Conservation (phyloP, 306 rosid species). For the Prunus salicina region DNA sequence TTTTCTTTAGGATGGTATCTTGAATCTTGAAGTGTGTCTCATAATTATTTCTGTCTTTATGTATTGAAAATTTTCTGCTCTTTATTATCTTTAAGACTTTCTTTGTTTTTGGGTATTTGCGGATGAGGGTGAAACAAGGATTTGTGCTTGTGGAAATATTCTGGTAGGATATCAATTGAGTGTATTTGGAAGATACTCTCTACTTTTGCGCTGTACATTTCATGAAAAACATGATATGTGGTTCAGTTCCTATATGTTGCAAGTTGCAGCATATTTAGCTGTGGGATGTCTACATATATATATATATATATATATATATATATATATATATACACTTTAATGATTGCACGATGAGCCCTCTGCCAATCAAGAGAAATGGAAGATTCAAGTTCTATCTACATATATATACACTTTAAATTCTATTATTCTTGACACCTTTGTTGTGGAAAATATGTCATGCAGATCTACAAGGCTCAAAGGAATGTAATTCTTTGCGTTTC, state of each 20-base stretch:
- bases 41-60: neutral
- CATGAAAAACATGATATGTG: neutral
- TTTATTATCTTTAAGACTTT: neutral
- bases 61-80: neutral
- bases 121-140: neutral
- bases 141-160: neutral
- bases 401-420: neutral
- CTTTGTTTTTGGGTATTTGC: neutral
- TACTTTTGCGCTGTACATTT: neutral
- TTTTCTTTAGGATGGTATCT: neutral
- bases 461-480: slow-evolving; percentile 96
- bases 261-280: neutral
- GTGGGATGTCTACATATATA: neutral
- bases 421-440: slow-evolving; percentile 5
- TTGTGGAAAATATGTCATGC: slow-evolving; percentile 23
- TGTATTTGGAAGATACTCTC: neutral
- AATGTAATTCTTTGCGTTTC: slow-evolving; percentile 73
- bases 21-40: neutral
- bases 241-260: neutral
- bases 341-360: neutral
- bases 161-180: neutral
- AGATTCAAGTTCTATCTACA: neutral
- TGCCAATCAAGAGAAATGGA: neutral
- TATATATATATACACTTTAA: too few relatives aligned
- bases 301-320: too few relatives aligned